Evolutionary conservation across 108 stramenopile genomes (phyloP).

Genomic region (Stephanodiscus minutulus): DNA sequence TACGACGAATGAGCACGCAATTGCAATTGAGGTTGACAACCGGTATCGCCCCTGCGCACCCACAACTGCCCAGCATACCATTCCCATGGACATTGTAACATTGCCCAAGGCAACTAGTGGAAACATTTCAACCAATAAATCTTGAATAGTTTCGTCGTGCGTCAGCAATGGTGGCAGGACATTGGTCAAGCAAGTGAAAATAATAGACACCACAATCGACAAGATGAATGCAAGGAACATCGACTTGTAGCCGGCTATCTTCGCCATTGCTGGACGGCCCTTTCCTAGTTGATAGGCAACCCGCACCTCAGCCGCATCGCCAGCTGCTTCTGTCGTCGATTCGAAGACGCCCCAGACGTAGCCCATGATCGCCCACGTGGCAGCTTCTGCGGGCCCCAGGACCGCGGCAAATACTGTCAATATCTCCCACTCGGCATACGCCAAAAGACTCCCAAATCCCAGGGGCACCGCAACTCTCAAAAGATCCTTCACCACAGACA

Average conservation of each 20-base stretch:
- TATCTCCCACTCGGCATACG: conserved; percentile 74
- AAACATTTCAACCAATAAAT: conserved; percentile 54
- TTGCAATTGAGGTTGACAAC: conserved; percentile 54
- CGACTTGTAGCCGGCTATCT: conserved; percentile 53
- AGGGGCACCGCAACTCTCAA: conserved; percentile 50
- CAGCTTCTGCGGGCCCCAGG: conserved; percentile 79
- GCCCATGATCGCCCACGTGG: conserved; percentile 72
- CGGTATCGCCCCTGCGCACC: conserved; percentile 69
- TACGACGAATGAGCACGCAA: conserved; percentile 53
- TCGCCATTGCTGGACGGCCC: conserved; percentile 50
- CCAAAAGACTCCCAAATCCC: conserved; percentile 47
- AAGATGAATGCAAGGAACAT: conserved; percentile 56
- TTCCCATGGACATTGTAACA: conserved; percentile 59
- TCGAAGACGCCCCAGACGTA: conserved; percentile 74
- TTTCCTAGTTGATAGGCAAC: conserved; percentile 65
- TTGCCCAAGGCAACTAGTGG: conserved; percentile 28
- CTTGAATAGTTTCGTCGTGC: conserved; percentile 59
- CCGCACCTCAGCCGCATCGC: conserved; percentile 72
- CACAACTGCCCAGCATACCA: conserved; percentile 63
- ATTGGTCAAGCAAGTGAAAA: conserved; percentile 48
- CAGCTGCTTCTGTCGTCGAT: conserved; percentile 70
- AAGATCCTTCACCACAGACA: conserved; percentile 35
- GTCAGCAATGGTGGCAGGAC: conserved; percentile 56
- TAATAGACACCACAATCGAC: conserved; percentile 55
- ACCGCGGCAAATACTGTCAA: conserved; percentile 60